These are phyloP conservation scores for Scortechinia acanthostroma DNA, from an alignment of 2,329 filamentous ascomycete species.

Conservation along the genomic window DNA sequence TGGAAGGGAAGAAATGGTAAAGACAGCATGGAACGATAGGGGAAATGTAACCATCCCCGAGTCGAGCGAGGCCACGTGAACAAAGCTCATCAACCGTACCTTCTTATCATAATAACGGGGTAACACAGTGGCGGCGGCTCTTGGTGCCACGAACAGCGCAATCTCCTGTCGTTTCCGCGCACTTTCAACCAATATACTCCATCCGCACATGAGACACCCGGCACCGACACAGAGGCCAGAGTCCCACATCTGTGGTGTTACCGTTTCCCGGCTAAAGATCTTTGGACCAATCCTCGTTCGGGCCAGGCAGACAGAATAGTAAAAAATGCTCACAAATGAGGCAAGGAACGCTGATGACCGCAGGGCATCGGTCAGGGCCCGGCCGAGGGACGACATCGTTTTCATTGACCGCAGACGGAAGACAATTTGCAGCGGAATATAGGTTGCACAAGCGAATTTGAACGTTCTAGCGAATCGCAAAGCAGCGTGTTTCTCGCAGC, in stretches of 20 bases:
- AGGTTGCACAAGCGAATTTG: conserved; percentile 69
- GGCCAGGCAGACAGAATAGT: conserved; percentile 76
- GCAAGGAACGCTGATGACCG: conserved; percentile 74
- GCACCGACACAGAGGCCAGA: conserved; percentile 61
- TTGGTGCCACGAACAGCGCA: conserved; percentile 72
- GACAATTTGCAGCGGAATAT: conserved; percentile 69
- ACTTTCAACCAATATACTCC: conserved; percentile 72
- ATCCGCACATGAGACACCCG: conserved; percentile 72
- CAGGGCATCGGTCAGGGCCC: conserved; percentile 48
- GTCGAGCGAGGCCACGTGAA: neutral
- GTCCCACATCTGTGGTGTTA: conserved; percentile 42
- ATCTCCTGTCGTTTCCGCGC: conserved; percentile 64
- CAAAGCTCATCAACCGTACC: conserved; percentile 17
- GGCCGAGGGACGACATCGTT: conserved; percentile 26
- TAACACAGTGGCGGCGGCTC: conserved; percentile 68
- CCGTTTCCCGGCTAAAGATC: conserved; percentile 45
- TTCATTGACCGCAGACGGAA: conserved; percentile 45
- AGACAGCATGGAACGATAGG: neutral
- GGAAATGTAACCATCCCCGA: neutral
- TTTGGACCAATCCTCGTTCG: conserved; percentile 68
- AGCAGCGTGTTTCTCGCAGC: conserved; percentile 68
- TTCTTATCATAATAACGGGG: conserved; percentile 55
- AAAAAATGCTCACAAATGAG: conserved; percentile 72
- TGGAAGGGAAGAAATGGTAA: conserved; percentile 5
- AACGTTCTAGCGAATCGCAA: conserved; percentile 64